Evolutionary conservation across 495 filamentous ascomycete species (phyloP), one percentile per base, ranked within the genome.

Genomic region (Penicillium robsamsonii): DNA sequence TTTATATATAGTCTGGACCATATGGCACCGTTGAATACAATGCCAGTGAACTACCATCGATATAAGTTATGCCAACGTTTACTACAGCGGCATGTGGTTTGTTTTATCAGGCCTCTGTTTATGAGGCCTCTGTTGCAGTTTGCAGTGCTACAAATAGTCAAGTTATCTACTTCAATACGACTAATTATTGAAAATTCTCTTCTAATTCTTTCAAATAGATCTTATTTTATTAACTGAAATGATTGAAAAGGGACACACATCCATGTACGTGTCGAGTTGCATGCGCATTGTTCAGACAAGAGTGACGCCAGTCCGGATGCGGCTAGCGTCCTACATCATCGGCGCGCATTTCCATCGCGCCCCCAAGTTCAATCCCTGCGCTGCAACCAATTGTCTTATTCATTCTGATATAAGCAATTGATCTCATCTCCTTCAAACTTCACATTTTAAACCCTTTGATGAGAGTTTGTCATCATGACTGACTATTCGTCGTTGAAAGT

Each of bases 401-500:
- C 1, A 7, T 47, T 33, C 27, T n/a, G n/a, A 11, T n/a, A 20
- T 25, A 29, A 43, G 35, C 50, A 42, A 52, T 30, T 31, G 45
- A 20, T 33, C 27, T 18, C n/a, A 3, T 29, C 31, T 18, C 37
- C 17, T 15, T 10, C 27, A 12, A 29, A 40, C 15, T 27, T 30
- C 10, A 2, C 2, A 37, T 24, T 48, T 44, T 4, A 29, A 31
- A 15, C 46, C 18, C 13, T 31, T 42, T 53, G 35, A 55, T 54
- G 9, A 29, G n/a, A 27, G 2, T 17, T 5, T 29, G 42, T 40
- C 57, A 71, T 22, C 5, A 82, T 81, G 79, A 55, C 66, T 47
- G 79, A 82, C 53, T 82, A 79, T 57, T 74, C 72, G 29, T 79
- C 77, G 57, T 74, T 70, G 70, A 82, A 81, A 58, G 79, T 82